These are phyloP conservation scores for Vanrija sp. DNA, from an alignment of 1,284 basidiomycete species.

Conservation along the genomic window DNA sequence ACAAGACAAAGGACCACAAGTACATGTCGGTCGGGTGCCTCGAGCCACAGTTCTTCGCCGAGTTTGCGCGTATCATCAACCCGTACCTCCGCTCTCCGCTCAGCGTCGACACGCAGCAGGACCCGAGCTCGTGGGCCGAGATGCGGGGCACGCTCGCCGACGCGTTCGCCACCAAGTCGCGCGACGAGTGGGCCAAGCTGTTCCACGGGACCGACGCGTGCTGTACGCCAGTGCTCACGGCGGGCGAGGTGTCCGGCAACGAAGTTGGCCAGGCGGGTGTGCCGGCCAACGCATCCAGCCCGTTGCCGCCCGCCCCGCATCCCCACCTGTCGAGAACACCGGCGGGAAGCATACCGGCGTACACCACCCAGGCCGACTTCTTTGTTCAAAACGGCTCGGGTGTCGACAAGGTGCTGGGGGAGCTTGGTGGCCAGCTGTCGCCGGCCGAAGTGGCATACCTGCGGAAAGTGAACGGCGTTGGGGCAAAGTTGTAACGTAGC, in stretches of 20 bases:
- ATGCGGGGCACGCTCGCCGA: constrained; percentile 3
- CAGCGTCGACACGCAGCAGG: constrained; percentile 1
- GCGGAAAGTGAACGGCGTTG: background rate
- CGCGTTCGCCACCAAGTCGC: constrained; percentile 7
- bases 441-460: constrained; percentile 2
- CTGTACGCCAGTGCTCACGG: constrained; percentile 8
- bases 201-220: constrained; percentile 17
- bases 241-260: constrained; percentile 2
- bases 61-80: constrained; percentile 6
- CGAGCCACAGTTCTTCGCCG: constrained; percentile 20
- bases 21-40: constrained; percentile 14
- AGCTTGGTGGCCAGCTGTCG: background rate
- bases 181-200: constrained; percentile 11
- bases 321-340: constrained; percentile 9
- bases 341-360: background rate
- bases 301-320: constrained; percentile 4
- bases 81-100: background rate
- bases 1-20: constrained; percentile 9
- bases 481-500: constrained; percentile 1
- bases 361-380: constrained; percentile 1
- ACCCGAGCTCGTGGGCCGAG: constrained; percentile 4
- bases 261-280: background rate
- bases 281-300: background rate
- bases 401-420: background rate
- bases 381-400: constrained; percentile 2